phyloP scores from a whole-genome alignment of 306 rosid species.

The Mimosa pudica region DNA sequence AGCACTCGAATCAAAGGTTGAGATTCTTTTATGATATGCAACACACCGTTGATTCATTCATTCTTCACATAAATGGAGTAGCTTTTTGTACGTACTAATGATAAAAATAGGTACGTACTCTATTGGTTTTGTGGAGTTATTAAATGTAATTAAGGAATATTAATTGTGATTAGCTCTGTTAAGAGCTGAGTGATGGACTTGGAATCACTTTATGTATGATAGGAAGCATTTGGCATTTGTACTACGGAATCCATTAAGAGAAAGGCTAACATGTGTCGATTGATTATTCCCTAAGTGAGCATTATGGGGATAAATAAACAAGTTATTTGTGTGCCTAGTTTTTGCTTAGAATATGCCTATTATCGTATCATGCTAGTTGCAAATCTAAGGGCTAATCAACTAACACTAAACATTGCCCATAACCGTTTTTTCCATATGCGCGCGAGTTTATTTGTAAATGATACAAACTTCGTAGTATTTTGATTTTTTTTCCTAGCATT shows the following conservation, averaged over 20 bases:
- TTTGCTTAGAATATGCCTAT: background rate
- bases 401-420: background rate
- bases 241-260: conserved; percentile 5
- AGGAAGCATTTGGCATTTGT: background rate
- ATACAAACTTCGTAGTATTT: background rate
- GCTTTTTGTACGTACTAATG: background rate
- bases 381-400: background rate
- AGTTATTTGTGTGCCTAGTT: background rate
- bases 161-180: background rate
- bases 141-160: background rate
- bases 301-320: background rate
- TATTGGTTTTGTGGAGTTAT: no score
- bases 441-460: background rate
- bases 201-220: background rate
- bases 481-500: background rate
- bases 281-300: background rate
- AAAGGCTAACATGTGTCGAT: background rate
- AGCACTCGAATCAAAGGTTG: background rate
- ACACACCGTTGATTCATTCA: conserved; percentile 19
- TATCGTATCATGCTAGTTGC: background rate
- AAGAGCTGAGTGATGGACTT: background rate
- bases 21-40: conserved; percentile 1
- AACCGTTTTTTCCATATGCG: background rate
- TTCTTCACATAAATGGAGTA: background rate
- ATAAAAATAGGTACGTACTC: no score